A percentile compares a stretch with the other conserved stretches of the same genome.
phyloP scores from a whole-genome alignment of 2,329 filamentous ascomycete species.

The Aotearoamyces nothofagi region DNA sequence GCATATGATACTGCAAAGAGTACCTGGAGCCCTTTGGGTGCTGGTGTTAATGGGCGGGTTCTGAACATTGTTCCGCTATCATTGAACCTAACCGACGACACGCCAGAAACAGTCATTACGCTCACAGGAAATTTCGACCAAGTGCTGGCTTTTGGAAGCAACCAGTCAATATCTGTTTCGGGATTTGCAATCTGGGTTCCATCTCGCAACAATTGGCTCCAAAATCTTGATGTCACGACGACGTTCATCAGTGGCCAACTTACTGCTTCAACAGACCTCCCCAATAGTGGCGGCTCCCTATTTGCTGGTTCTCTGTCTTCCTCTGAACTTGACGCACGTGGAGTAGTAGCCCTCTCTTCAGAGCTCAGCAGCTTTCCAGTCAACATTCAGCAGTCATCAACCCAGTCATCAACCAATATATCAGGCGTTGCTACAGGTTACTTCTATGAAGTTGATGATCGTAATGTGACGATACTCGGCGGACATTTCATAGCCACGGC shows the following conservation, averaged over 20 bases:
- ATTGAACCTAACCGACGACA: conserved; percentile 58
- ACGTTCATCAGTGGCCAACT: conserved; percentile 59
- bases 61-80: conserved; percentile 58
- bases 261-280: conserved; percentile 52
- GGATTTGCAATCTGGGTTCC: conserved; percentile 91
- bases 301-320: conserved; percentile 77
- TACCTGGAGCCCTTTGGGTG: conserved; percentile 65
- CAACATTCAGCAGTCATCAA: conserved; percentile 29
- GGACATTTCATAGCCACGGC: conserved; percentile 68
- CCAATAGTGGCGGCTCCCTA: conserved; percentile 41
- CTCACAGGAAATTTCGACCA: conserved; percentile 68
- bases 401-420: conserved; percentile 25
- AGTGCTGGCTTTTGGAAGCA: conserved; percentile 52
- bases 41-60: conserved; percentile 72
- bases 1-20: conserved; percentile 55
- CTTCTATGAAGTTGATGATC: conserved; percentile 54
- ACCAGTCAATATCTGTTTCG: conserved; percentile 42
- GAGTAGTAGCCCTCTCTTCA: conserved; percentile 48
- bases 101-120: conserved; percentile 58
- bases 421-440: conserved; percentile 63
- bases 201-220: conserved; percentile 72
- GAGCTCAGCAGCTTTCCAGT: conserved; percentile 41
- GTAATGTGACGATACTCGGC: conserved; percentile 76
- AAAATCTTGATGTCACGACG: conserved; percentile 53
- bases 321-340: conserved; percentile 56